Conservation (phyloP, 441 rosid species). For the Corymbia calophylla region DNA sequence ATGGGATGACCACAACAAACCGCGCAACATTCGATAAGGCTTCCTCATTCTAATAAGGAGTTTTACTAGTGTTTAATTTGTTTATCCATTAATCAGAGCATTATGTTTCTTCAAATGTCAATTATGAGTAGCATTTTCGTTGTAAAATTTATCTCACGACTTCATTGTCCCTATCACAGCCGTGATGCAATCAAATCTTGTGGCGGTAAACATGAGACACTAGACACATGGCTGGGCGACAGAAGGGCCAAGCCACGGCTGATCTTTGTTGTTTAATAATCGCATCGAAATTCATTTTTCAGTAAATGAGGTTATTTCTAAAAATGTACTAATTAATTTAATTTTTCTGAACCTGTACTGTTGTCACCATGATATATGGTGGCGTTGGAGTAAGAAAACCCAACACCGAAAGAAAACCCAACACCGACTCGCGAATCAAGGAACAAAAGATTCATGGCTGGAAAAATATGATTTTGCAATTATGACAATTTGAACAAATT, state of each 20-base stretch:
- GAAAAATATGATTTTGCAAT: too few relatives aligned
- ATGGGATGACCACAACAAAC: too few relatives aligned
- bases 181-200: neutral
- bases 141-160: neutral
- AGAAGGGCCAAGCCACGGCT: rapidly evolving
- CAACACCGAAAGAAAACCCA: too few relatives aligned
- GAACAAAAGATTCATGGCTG: slow-evolving; percentile 15
- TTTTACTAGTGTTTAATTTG: neutral
- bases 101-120: neutral
- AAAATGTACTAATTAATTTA: neutral
- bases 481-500: too few relatives aligned
- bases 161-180: neutral
- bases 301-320: neutral
- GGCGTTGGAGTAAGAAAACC: slow-evolving; percentile 17
- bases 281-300: neutral
- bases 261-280: neutral
- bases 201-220: neutral
- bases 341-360: neutral
- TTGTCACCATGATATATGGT: neutral
- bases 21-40: too few relatives aligned
- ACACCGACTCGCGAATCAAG: slow-evolving; percentile 3
- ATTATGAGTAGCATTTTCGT: neutral
- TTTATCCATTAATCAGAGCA: neutral
- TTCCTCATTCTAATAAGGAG: too few relatives aligned
- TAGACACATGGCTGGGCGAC: neutral